phyloP scores from a whole-genome alignment of 768 basidiomycete species.

The Leccinum disarticulatum region DNA sequence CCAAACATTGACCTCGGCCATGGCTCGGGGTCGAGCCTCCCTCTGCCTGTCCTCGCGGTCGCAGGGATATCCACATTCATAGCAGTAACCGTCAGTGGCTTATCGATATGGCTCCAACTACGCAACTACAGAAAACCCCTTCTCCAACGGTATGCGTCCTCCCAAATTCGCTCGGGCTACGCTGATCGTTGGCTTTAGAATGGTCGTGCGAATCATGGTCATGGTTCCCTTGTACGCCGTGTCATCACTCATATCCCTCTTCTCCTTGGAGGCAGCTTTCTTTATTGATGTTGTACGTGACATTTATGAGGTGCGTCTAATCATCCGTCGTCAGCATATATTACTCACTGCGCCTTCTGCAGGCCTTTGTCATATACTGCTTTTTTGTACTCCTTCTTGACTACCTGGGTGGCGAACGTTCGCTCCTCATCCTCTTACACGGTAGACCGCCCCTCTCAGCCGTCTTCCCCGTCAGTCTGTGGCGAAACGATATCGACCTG shows the following conservation, averaged over 20 bases:
- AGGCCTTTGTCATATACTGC: conserved; percentile 95
- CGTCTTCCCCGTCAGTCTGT: conserved; percentile 82
- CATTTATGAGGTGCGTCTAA: conserved; percentile 80
- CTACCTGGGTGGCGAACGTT: conserved; percentile 91
- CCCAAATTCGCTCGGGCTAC: neutral
- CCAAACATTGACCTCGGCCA: conserved; percentile 27
- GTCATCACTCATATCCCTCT: conserved; percentile 87
- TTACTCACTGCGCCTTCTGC: neutral
- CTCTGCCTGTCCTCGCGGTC: conserved; percentile 54
- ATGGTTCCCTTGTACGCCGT: conserved; percentile 96
- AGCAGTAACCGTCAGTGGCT: conserved; percentile 70
- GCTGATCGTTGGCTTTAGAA: conserved; percentile 43
- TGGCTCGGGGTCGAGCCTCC: conserved; percentile 62
- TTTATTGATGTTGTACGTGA: conserved; percentile 94
- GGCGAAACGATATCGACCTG: conserved; percentile 83
- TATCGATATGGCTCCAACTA: conserved; percentile 78
- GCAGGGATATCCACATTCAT: conserved; percentile 64
- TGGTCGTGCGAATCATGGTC: conserved; percentile 93
- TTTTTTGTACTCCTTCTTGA: conserved; percentile 82
- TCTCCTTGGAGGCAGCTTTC: conserved; percentile 93
- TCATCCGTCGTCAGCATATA: neutral
- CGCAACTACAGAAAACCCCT: conserved; percentile 84
- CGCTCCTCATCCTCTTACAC: conserved; percentile 87
- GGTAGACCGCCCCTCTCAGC: conserved; percentile 87
- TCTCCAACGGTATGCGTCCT: conserved; percentile 60